Evolutionary conservation across 2,329 filamentous ascomycete species (phyloP).

Genomic region (Exophiala viscosa): DNA sequence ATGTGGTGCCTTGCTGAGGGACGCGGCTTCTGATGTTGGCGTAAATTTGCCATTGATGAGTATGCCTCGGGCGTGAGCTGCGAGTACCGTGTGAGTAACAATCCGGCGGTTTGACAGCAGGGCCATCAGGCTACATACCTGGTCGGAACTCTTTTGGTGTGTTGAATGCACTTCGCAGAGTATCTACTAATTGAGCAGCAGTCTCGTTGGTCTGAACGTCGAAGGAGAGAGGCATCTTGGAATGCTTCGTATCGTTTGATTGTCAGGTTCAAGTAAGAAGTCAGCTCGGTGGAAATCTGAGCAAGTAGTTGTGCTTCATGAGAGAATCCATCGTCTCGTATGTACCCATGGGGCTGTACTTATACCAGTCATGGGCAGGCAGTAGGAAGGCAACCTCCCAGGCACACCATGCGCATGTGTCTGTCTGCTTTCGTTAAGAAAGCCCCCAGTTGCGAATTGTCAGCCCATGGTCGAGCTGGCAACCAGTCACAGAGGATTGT

Average conservation of each 20-base stretch:
- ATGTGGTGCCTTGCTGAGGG: conserved; percentile 48
- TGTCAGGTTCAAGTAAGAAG: neutral
- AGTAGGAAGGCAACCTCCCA: too few species aligned
- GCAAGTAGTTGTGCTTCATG: too few species aligned
- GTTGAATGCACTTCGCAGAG: conserved; percentile 39
- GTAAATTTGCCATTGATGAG: conserved; percentile 53
- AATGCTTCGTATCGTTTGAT: neutral
- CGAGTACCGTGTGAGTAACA: conserved; percentile 26
- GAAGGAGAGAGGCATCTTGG: conserved; percentile 44
- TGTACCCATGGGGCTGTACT: too few species aligned
- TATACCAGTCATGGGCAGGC: too few species aligned
- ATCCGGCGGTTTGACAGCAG: conserved; percentile 27
- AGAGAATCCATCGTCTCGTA: too few species aligned
- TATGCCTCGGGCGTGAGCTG: conserved; percentile 55
- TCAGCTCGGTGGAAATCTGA: too few species aligned
- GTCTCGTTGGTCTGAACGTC: conserved; percentile 40
- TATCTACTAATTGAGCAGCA: conserved; percentile 35
- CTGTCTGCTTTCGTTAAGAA: too few species aligned
- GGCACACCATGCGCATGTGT: too few species aligned
- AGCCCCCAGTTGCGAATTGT: too few species aligned
- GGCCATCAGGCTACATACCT: conserved; percentile 29
- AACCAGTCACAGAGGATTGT: neutral
- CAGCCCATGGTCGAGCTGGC: too few species aligned
- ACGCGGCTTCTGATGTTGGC: conserved; percentile 43
- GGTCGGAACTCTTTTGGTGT: conserved; percentile 42